Evolutionary conservation across 352 stramenopile genomes (phyloP).

Genomic region (Albugo candida): DNA sequence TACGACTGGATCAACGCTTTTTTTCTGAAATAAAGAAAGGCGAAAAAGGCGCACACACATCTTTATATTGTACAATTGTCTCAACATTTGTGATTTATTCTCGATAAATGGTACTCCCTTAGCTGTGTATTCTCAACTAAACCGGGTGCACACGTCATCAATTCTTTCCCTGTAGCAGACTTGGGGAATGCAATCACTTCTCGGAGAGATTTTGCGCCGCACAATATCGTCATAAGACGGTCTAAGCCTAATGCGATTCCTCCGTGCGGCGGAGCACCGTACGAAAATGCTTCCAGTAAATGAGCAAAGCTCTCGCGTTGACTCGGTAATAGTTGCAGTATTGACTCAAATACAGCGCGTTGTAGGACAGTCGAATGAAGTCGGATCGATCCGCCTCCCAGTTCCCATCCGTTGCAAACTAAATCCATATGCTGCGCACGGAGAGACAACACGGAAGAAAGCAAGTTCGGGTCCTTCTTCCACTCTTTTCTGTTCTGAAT

Average conservation of each 20-base stretch:
- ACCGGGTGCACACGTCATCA: constrained; percentile 67
- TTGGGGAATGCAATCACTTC: constrained; percentile 86
- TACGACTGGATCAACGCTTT: too few relatives aligned
- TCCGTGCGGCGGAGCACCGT: constrained; percentile 63
- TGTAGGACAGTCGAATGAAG: constrained; percentile 61
- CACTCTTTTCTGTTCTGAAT: constrained; percentile 29
- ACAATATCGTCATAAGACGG: constrained; percentile 68
- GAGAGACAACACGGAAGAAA: constrained; percentile 34
- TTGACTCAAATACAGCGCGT: constrained; percentile 51
- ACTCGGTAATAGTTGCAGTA: constrained; percentile 40
- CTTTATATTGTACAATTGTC: too few relatives aligned
- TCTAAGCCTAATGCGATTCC: constrained; percentile 76
- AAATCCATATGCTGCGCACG: constrained; percentile 75
- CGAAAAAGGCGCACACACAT: too few relatives aligned
- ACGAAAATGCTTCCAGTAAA: constrained; percentile 51
- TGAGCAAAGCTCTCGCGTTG: constrained; percentile 72
- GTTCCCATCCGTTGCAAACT: constrained; percentile 76
- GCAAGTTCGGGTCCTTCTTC: constrained; percentile 23
- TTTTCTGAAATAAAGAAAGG: too few relatives aligned
- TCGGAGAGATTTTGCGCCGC: constrained; percentile 46
- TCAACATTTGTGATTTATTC: too few relatives aligned
- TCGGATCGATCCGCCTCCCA: constrained; percentile 73
- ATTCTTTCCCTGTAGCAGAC: constrained; percentile 69
- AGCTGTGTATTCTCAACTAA: constrained; percentile 44
- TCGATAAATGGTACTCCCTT: constrained; percentile 61